Evolutionary conservation across 2,329 filamentous ascomycete species (phyloP), one percentile per base, ranked within the genome.

Genomic region (Colletotrichum echinochloae): DNA sequence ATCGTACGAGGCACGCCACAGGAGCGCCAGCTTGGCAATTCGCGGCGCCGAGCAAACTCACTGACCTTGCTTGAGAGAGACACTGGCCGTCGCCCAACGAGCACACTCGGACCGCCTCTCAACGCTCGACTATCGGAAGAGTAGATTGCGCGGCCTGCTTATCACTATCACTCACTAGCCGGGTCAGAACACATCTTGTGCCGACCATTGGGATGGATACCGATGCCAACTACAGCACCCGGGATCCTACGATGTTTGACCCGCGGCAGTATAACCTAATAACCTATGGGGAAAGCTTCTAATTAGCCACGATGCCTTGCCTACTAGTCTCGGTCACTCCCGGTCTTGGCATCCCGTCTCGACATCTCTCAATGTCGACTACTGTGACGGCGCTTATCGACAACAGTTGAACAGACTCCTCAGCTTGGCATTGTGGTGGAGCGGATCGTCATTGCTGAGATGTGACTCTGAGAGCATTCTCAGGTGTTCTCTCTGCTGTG

Each of bases 271-370:
- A 18, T 41, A 66, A n/a, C 28, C 23, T 41, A 44, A 18, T 41
- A 66, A n/a, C 28, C 23, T 41, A 44, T 46, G 41, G 51, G 57
- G 52, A 59, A 59, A n/a, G 57, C 59, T 71, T 67, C 68, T 67
- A n/a, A n/a, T n/a, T n/a, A 60, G 64, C 46, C 18, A 63, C 57
- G 26, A 35, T 65, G 33, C 63, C 44, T 49, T 23, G 35, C 30
- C 41, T 71, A 67, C 64, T 71, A 57, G 64, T 35, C 44, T 57
- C 63, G 18, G 46, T 62, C 33, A 37, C 41, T 35, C 33, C 26
- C 30, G 30, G 44, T 28, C 64, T 70, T 67, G 64, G 67, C 67
- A 54, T 44, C 41, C 41, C 41, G 18, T n/a, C 18, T 44, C 35
- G 57, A 59, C 23, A n/a, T 39, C 23, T 56, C 6, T 9, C 35